A percentile compares a stretch with the other conserved stretches of the same genome.
Conservation (phyloP, 306 rosid species). For the Cicer bijugum region DNA sequence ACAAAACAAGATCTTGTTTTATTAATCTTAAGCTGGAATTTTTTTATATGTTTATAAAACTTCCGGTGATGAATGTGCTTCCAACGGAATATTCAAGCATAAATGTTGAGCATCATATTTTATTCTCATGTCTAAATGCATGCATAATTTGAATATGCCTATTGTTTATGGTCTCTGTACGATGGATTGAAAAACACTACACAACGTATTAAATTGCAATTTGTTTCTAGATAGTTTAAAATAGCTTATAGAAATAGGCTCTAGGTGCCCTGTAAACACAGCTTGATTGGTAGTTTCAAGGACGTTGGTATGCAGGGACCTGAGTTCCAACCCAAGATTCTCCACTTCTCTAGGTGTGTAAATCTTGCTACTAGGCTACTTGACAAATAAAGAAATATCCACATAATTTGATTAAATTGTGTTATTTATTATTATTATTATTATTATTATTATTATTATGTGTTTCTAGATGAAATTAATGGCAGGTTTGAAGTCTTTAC, state of each 20-base stretch:
- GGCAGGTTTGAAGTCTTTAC: too few relatives aligned
- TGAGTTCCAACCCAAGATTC: too few relatives aligned
- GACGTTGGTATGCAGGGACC: too few relatives aligned
- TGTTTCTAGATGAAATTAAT: too few relatives aligned
- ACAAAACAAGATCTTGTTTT: constrained; percentile 17
- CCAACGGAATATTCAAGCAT: neutral
- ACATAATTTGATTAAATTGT: too few relatives aligned
- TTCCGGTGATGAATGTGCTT: constrained; percentile 16
- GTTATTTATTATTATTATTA: too few relatives aligned
- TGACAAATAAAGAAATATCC: too few relatives aligned
- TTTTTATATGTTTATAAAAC: constrained; percentile 23
- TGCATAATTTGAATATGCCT: neutral
- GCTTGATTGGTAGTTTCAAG: too few relatives aligned
- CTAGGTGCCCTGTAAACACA: neutral
- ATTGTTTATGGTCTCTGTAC: neutral
- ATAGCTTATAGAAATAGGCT: neutral
- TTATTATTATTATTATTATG: too few relatives aligned
- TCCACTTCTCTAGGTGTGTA: too few relatives aligned
- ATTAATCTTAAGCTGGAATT: constrained; percentile 2
- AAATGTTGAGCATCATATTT: neutral
- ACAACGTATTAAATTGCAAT: constrained; percentile 14
- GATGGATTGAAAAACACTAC: constrained; percentile 6
- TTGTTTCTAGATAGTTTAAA: neutral
- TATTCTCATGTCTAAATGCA: neutral
- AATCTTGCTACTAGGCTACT: too few relatives aligned